Evolutionary conservation across 2,329 filamentous ascomycete genomes (phyloP).

Genomic region (Pezicula radicicola): DNA sequence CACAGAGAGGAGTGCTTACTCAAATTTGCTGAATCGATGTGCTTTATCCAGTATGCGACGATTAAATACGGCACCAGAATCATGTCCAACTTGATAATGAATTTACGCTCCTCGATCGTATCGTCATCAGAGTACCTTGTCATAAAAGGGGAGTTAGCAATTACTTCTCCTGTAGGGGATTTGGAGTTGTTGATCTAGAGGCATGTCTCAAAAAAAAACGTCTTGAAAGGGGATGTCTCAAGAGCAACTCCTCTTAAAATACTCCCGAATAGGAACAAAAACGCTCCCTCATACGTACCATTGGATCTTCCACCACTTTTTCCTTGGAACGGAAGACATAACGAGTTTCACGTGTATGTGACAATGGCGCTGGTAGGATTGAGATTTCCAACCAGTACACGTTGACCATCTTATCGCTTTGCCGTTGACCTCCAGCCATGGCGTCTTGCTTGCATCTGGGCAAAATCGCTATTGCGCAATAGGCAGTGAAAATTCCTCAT

Average conservation of each 20-base stretch:
- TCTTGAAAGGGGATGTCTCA: no score
- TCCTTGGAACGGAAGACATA: neutral
- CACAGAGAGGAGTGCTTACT: conserved; percentile 5
- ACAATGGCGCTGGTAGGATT: no score
- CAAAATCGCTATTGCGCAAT: neutral
- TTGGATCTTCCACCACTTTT: conserved; percentile 22
- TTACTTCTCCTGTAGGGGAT: no score
- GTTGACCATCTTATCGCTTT: no score
- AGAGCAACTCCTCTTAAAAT: no score
- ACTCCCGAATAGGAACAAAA: no score
- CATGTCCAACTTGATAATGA: conserved; percentile 52
- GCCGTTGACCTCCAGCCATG: no score
- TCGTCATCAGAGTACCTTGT: conserved; percentile 35
- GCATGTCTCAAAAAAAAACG: no score
- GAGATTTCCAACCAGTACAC: no score
- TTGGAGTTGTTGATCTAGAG: no score
- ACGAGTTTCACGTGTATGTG: no score
- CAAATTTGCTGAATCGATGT: conserved; percentile 6
- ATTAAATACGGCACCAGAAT: conserved; percentile 53
- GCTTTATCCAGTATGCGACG: conserved; percentile 44
- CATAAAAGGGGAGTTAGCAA: no score
- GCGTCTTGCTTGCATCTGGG: neutral
- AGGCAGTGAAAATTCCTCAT: neutral
- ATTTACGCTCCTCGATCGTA: conserved; percentile 42
- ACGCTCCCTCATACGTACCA: conserved; percentile 33